Evolutionary conservation across 139 green algal species (phyloP).

Genomic region (Yamagishiella unicocca): DNA sequence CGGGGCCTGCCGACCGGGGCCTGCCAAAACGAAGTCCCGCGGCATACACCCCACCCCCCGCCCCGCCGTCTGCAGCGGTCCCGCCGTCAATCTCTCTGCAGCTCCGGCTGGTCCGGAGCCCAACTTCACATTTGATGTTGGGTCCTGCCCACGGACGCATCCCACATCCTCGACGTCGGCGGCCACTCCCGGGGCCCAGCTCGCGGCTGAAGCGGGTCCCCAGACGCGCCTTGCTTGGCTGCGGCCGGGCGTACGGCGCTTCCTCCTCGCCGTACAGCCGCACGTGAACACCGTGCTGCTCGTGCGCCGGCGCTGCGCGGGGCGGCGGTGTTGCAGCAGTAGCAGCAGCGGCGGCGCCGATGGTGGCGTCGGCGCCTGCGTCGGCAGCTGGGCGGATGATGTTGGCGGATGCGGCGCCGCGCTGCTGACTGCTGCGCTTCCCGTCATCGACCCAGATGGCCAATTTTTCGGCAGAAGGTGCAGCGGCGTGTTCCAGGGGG

Average conservation of each 20-base stretch:
- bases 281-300: not conserved
- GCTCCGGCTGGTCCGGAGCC: not conserved
- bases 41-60: too few relatives aligned
- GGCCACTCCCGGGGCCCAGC: not conserved
- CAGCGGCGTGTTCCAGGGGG: too few relatives aligned
- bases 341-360: not conserved
- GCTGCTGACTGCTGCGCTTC: not conserved
- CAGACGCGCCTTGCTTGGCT: not conserved
- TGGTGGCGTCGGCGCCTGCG: not conserved
- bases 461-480: conserved; percentile 10
- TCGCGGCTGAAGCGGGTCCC: not conserved
- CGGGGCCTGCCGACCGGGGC: too few relatives aligned
- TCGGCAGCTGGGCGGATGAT: not conserved
- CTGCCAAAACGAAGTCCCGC: too few relatives aligned
- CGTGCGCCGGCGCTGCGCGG: not conserved
- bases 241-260: conserved; percentile 8
- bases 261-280: not conserved
- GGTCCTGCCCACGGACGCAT: too few relatives aligned
- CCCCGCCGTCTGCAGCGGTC: too few relatives aligned
- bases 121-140: conserved; percentile 11
- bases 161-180: too few relatives aligned
- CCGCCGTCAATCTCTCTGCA: too few relatives aligned
- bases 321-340: not conserved
- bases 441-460: conserved; percentile 1
- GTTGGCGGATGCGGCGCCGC: not conserved